Percentiles rank a stretch among this genome's conserved stretches.
These are phyloP conservation scores for Sphaceloma murrayae DNA, from an alignment of 2,329 filamentous ascomycete species.

Conservation along the genomic window DNA sequence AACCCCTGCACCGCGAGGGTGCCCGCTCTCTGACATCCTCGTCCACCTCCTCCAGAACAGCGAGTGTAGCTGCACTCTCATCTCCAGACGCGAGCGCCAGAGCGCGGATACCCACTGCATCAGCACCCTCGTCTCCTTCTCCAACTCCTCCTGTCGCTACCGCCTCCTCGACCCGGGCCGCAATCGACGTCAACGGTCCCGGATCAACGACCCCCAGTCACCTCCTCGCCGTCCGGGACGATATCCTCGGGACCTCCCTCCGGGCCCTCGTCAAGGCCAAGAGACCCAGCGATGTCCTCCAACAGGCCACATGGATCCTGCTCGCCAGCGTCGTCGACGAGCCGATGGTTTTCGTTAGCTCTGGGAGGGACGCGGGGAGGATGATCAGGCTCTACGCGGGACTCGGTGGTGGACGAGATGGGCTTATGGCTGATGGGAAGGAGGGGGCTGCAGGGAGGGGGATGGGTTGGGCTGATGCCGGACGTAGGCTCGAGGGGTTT, in stretches of 20 bases:
- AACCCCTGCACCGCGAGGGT: background rate
- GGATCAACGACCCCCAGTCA: slow-evolving; percentile 5
- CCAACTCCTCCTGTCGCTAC: too few relatives aligned
- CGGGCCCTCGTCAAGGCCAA: slow-evolving; percentile 24
- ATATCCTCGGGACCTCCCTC: slow-evolving; percentile 21
- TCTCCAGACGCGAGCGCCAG: too few relatives aligned
- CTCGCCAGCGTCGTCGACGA: slow-evolving; percentile 20
- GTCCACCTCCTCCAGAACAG: background rate
- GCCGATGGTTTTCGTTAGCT: slow-evolving; percentile 27
- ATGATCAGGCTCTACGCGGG: slow-evolving; percentile 28
- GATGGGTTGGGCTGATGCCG: slow-evolving; percentile 7
- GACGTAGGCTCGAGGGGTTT: slow-evolving; percentile 23
- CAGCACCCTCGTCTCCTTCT: too few relatives aligned
- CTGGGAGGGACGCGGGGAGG: slow-evolving; percentile 29
- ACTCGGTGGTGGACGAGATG: slow-evolving; percentile 18
- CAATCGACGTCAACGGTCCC: background rate
- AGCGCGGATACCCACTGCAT: too few relatives aligned
- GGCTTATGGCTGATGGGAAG: slow-evolving; percentile 17
- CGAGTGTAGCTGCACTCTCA: background rate
- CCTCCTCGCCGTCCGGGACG: slow-evolving; percentile 21
- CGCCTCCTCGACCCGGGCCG: background rate
- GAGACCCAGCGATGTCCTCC: slow-evolving; percentile 26
- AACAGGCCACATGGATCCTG: slow-evolving; percentile 29
- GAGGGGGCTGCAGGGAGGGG: slow-evolving; percentile 21
- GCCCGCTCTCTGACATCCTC: slow-evolving; percentile 1